These are phyloP conservation scores for Rubus parviflorus DNA, from an alignment of 306 rosid species.

Conservation along the genomic window DNA sequence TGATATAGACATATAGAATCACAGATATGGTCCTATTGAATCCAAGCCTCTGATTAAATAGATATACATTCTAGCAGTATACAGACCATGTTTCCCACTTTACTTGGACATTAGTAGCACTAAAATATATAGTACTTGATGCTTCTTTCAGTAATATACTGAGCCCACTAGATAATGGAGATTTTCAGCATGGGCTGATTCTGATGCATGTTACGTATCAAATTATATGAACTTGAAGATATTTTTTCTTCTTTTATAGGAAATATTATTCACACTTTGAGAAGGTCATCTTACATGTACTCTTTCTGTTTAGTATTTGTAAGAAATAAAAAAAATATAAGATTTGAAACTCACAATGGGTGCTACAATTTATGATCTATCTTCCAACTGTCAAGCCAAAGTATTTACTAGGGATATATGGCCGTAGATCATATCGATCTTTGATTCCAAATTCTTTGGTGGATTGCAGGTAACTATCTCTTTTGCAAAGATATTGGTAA, in stretches of 20 bases:
- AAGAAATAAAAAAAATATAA: background rate
- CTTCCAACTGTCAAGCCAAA: background rate
- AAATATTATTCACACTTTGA: no score
- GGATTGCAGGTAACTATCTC: constrained; percentile 68
- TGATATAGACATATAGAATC: background rate
- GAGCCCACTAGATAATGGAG: constrained; percentile 14
- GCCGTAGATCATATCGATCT: background rate
- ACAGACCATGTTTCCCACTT: background rate
- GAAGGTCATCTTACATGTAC: no score
- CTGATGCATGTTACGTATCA: background rate
- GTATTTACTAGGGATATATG: background rate
- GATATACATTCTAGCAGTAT: background rate
- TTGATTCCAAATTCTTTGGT: constrained; percentile 4
- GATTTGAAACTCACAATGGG: background rate
- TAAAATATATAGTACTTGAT: background rate
- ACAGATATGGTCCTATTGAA: background rate
- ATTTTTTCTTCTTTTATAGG: no score
- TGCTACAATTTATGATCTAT: background rate
- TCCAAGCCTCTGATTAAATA: background rate
- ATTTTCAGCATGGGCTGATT: constrained; percentile 9
- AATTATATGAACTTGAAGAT: background rate
- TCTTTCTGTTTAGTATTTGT: background rate
- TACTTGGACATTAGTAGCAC: background rate
- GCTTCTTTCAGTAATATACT: background rate
- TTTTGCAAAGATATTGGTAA: constrained; percentile 69